These are phyloP conservation scores for Trifolium repens DNA, from an alignment of 306 rosid species.

Conservation along the genomic window DNA sequence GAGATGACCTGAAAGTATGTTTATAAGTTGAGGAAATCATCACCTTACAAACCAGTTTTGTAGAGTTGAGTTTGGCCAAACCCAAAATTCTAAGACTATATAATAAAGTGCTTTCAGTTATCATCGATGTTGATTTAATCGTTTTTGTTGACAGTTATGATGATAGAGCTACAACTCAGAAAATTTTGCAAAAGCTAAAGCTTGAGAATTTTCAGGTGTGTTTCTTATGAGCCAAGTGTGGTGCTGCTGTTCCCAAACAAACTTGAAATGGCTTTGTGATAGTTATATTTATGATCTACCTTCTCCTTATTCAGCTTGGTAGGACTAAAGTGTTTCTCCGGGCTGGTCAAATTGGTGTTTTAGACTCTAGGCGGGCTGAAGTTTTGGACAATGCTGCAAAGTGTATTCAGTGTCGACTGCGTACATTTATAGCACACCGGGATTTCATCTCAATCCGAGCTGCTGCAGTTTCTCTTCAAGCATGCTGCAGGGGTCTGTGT, in stretches of 20 bases:
- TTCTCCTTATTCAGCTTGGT: slow-evolving; percentile 69
- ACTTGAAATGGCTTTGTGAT: slow-evolving; percentile 15
- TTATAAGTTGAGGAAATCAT: too few relatives aligned
- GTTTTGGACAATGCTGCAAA: slow-evolving; percentile 89
- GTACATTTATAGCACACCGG: slow-evolving; percentile 70
- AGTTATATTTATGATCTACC: slow-evolving; percentile 29
- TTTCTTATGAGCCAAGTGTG: slow-evolving; percentile 13
- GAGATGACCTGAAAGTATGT: too few relatives aligned
- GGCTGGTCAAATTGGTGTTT: slow-evolving; percentile 95
- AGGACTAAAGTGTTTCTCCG: slow-evolving; percentile 93
- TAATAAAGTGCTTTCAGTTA: slow-evolving; percentile 10
- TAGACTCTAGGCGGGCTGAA: slow-evolving; percentile 83
- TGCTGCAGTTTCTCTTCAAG: slow-evolving; percentile 76
- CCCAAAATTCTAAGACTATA: background rate
- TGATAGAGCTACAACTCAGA: slow-evolving; percentile 69
- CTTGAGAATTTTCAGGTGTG: slow-evolving; percentile 92
- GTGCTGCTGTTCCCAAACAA: slow-evolving; percentile 34
- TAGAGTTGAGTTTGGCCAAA: too few relatives aligned
- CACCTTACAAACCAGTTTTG: too few relatives aligned
- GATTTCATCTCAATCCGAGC: slow-evolving; percentile 61
- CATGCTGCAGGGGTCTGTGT: slow-evolving; percentile 80
- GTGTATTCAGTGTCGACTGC: slow-evolving; percentile 68
- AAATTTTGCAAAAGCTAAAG: slow-evolving; percentile 71
- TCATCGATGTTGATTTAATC: background rate
- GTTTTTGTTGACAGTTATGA: slow-evolving; percentile 65